Conservation (phyloP, 441 rosid genomes). For the Populus tomentosa region DNA sequence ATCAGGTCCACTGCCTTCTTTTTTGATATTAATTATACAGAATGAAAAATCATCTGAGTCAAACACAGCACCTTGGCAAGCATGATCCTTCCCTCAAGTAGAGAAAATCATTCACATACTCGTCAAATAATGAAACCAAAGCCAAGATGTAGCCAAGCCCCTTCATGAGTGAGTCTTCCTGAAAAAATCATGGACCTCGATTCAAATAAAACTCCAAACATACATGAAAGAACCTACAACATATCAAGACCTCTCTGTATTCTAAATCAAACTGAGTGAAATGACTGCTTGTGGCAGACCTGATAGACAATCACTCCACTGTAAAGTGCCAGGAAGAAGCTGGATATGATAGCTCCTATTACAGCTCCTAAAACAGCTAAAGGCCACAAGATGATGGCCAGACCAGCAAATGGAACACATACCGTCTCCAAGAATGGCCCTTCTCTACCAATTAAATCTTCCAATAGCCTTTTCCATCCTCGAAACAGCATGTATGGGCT, state of each 20-base stretch:
- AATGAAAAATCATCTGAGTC: background rate
- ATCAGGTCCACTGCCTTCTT: too few species aligned
- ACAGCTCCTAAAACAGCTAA: constrained; percentile 71
- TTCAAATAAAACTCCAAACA: constrained; percentile 19
- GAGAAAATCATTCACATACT: constrained; percentile 79
- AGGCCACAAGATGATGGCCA: constrained; percentile 83
- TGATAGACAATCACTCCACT: constrained; percentile 75
- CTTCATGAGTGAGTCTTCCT: constrained; percentile 74
- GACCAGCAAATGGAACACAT: constrained; percentile 90
- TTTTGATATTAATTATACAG: background rate
- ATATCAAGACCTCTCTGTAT: background rate
- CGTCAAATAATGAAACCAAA: constrained; percentile 66
- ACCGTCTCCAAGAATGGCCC: constrained; percentile 86
- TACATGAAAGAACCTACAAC: background rate
- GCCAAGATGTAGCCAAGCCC: constrained; percentile 66
- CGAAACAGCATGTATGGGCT: constrained; percentile 76
- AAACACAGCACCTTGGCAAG: constrained; percentile 56
- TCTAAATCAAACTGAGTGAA: background rate
- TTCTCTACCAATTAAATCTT: constrained; percentile 85
- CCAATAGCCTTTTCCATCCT: constrained; percentile 89
- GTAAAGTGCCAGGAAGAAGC: constrained; percentile 68
- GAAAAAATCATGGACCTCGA: constrained; percentile 21
- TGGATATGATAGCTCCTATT: constrained; percentile 48
- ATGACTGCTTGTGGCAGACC: constrained; percentile 30
- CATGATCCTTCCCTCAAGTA: constrained; percentile 76